Base-by-base conservation (phyloP, 208 protist genomes). In the Pavlovales sp. region DNA sequence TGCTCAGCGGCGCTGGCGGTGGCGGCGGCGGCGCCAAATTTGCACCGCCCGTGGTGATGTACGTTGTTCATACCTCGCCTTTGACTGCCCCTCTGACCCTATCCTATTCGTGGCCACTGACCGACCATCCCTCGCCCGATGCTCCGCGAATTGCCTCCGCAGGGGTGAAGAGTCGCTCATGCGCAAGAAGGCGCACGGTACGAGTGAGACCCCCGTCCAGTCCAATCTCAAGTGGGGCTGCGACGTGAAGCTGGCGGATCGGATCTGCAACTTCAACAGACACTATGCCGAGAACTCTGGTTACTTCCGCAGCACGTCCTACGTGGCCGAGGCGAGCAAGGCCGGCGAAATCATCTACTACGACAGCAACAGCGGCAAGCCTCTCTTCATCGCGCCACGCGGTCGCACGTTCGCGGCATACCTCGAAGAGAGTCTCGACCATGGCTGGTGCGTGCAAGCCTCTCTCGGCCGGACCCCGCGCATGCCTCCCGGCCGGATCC, bases 391-490 rank as follows among this genome's bases (percentile, higher is more conserved):
- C 18, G 90, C 91, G 34, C 90, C 91, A 1, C 32, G 85, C 67
- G 90, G 90, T 28, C 80, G 91, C 28, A 77, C 91, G 1, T 44
- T 90, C 5, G 67, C 41, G 32, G 87, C 90, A 36, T 92, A 84
- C 39, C 10, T 86, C 18, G 18, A 88, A 0, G 90, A 92, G 80
- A 82, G 42, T 77, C 10, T 0, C 8, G 32, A 4, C 37, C 90
- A 92, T 42, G 90, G 90, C 42, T 92, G 90, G 90, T 40, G 90
- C 84, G 32, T 36, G 90, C 37, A 71, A n/a, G n/a, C 90, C n/a
- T 75, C 89, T 20, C n/a, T n/a, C n/a, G n/a, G n/a, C n/a, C n/a
- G n/a, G n/a, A n/a, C n/a, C n/a, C n/a, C n/a, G n/a, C n/a, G n/a
- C n/a, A n/a, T n/a, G n/a, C n/a, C n/a, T n/a, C n/a, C n/a, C n/a